These are phyloP conservation scores for Penicillium freii DNA, from an alignment of 2,329 filamentous ascomycete genomes.

Conservation along the genomic window DNA sequence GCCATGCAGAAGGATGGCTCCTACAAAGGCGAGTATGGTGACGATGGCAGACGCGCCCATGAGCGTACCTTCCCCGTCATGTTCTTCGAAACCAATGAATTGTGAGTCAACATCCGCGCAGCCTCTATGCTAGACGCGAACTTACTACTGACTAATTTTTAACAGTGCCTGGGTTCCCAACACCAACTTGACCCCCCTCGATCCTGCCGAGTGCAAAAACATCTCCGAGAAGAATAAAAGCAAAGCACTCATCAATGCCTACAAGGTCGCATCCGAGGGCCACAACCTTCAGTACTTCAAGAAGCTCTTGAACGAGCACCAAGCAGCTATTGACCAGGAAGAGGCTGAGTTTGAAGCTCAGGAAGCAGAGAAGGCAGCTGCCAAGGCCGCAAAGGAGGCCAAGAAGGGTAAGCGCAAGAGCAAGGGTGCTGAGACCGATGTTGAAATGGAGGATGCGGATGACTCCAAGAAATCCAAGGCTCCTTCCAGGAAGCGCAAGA, in stretches of 20 bases:
- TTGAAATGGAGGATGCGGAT: slow-evolving; percentile 52
- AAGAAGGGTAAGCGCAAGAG: slow-evolving; percentile 51
- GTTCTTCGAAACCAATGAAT: slow-evolving; percentile 94
- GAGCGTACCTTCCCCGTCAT: slow-evolving; percentile 92
- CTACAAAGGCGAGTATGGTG: slow-evolving; percentile 81
- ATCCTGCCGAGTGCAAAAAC: slow-evolving; percentile 67
- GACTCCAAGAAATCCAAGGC: slow-evolving; percentile 54
- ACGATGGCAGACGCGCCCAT: slow-evolving; percentile 79
- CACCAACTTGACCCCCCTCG: slow-evolving; percentile 73
- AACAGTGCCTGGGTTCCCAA: slow-evolving; percentile 87
- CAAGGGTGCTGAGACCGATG: slow-evolving; percentile 51
- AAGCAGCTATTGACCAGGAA: slow-evolving; percentile 55
- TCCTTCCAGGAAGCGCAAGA: slow-evolving; percentile 75
- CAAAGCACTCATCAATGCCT: slow-evolving; percentile 77
- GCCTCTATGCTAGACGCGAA: slow-evolving; percentile 2
- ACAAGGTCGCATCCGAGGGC: slow-evolving; percentile 73
- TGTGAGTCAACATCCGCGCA: slow-evolving; percentile 62
- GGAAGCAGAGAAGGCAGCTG: slow-evolving; percentile 54
- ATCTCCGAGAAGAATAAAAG: slow-evolving; percentile 69
- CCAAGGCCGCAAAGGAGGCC: slow-evolving; percentile 54
- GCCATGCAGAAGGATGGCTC: slow-evolving; percentile 78
- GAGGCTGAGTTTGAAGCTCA: slow-evolving; percentile 53
- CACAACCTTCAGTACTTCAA: slow-evolving; percentile 82
- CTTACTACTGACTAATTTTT: slow-evolving; percentile 1
- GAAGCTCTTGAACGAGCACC: slow-evolving; percentile 63